Base-by-base conservation (phyloP, 805 yeast genomes). In the Pichia cabralensis region DNA sequence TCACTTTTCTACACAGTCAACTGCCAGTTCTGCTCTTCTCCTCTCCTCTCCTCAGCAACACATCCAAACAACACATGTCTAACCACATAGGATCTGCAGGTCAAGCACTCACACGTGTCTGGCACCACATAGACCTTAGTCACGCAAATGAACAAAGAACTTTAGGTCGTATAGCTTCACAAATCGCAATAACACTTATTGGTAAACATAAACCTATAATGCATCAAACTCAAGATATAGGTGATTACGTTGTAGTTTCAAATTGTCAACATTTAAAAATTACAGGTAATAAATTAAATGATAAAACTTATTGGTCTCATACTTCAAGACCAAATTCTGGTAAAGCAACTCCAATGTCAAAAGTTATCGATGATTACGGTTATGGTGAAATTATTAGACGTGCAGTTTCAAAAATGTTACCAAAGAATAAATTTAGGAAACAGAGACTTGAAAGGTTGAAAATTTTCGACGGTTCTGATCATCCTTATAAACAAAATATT, bases 181-280 rank as follows among this genome's bases (percentile, higher is more conserved):
- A 78, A 38, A 86, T 92, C 37, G 96, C 98, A 18, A 66, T 76
- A 21, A 77, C 92, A 0, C 67, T 92, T 27, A 85, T 83, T 61
- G 99, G 99, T n/a, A 92, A 92, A 58, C 96, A 92, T 63, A 92
- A 92, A 65, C 99, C 99, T 4, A 71, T 85, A 0, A 80, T 62
- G 45, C 84, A 86, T 49, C 74, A 73, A 20, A 69, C 80, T 1
- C 62, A 80, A 55, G 99, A 92, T 61, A 75, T 78, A 44, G 99
- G 99, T 11, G 99, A 92, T 59, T 92, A 88, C 52, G 96, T 92
- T 10, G 97, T 92, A 10, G 96, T 89, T 2, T 82, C 96, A 11
- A 94, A 92, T 62, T 86, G 96, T 52, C 71, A 83, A 39, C 74
- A 75, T 44, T 57, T 92, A 49, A 77, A 76, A 46, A 67, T 80